Percentiles rank a stretch among this genome's conserved stretches.
phyloP scores from a whole-genome alignment of 805 yeast genomes.

The Kuraishia floccosa region DNA sequence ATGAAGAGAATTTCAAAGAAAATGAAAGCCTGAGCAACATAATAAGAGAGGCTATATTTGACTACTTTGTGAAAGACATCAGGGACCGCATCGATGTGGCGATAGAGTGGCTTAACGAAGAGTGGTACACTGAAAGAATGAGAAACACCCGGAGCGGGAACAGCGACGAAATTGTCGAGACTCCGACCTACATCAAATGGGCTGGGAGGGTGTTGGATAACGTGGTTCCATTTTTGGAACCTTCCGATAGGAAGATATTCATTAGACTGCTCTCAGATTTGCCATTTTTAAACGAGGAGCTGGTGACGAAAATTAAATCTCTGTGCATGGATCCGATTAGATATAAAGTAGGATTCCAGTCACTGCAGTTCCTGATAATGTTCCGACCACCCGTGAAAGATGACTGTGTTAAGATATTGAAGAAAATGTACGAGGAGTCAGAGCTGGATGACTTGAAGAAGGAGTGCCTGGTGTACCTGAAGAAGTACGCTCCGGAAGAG shows the following conservation, averaged over 20 bases:
- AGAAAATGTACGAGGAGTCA: slow-evolving; percentile 29
- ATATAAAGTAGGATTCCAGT: slow-evolving; percentile 67
- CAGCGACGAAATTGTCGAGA: slow-evolving; percentile 13
- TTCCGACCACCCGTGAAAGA: slow-evolving; percentile 78
- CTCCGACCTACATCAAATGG: slow-evolving; percentile 57
- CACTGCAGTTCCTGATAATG: slow-evolving; percentile 76
- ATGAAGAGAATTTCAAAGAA: slow-evolving; percentile 7
- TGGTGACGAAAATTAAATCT: slow-evolving; percentile 57
- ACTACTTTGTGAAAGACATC: slow-evolving; percentile 64
- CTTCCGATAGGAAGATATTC: slow-evolving; percentile 68
- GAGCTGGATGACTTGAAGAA: slow-evolving; percentile 21
- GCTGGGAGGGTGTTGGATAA: slow-evolving; percentile 63
- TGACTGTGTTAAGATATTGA: slow-evolving; percentile 36
- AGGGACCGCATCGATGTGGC: slow-evolving; percentile 62
- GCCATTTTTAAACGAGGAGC: slow-evolving; percentile 56
- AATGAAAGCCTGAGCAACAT: slow-evolving; percentile 38
- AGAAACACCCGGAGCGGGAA: slow-evolving; percentile 8
- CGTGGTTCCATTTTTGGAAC: slow-evolving; percentile 75
- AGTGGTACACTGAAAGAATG: slow-evolving; percentile 60
- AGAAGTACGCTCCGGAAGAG: slow-evolving; percentile 25
- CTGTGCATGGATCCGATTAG: slow-evolving; percentile 82
- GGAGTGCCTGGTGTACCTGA: slow-evolving; percentile 32
- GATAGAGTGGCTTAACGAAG: slow-evolving; percentile 92
- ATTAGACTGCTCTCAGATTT: slow-evolving; percentile 79
- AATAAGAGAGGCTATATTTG: slow-evolving; percentile 60